These are phyloP conservation scores for Zalaria obscura DNA, from an alignment of 2,329 filamentous ascomycete genomes.

Conservation along the genomic window DNA sequence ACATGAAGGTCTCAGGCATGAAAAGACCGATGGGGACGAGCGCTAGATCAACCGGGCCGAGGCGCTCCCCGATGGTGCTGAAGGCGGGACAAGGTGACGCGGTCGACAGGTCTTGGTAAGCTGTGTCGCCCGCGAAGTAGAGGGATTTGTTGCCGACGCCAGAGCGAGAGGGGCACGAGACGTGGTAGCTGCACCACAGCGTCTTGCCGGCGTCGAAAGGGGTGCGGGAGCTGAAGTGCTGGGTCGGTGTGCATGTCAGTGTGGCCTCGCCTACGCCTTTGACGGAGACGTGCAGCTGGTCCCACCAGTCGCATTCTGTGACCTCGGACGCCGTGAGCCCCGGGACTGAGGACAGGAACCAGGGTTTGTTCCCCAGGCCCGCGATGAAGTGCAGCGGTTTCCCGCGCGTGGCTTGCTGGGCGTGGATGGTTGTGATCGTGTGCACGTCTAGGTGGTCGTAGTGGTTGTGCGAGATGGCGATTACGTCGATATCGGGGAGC, in stretches of 20 bases:
- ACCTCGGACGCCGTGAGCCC: conserved; percentile 25
- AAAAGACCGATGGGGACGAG: conserved; percentile 36
- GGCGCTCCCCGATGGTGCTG: conserved; percentile 28
- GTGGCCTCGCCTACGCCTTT: conserved; percentile 22
- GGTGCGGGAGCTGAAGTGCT: conserved; percentile 31
- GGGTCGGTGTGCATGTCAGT: conserved; percentile 32
- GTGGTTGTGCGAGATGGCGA: conserved; percentile 42
- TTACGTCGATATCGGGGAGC: conserved; percentile 36
- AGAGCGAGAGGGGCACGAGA: conserved; percentile 2
- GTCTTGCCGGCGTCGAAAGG: conserved; percentile 24
- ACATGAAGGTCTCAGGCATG: conserved; percentile 29
- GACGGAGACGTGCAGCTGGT: conserved; percentile 22
- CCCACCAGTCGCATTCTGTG: conserved; percentile 37
- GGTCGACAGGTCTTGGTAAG: conserved; percentile 26
- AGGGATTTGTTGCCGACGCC: conserved; percentile 16
- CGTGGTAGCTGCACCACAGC: conserved; percentile 33
- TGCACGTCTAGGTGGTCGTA: conserved; percentile 40
- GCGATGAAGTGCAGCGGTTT: conserved; percentile 27
- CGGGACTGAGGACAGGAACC: conserved; percentile 20
- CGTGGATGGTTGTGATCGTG: conserved; percentile 28
- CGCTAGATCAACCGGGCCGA: conserved; percentile 36
- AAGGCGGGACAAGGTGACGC: conserved; percentile 34
- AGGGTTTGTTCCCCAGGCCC: conserved; percentile 24
- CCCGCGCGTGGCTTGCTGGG: conserved; percentile 17
- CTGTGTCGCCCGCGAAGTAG: conserved; percentile 37